Evolutionary conservation across 345 rosid genomes (phyloP), one percentile per base, ranked within the genome.

Genomic region (Gossypium turneri): DNA sequence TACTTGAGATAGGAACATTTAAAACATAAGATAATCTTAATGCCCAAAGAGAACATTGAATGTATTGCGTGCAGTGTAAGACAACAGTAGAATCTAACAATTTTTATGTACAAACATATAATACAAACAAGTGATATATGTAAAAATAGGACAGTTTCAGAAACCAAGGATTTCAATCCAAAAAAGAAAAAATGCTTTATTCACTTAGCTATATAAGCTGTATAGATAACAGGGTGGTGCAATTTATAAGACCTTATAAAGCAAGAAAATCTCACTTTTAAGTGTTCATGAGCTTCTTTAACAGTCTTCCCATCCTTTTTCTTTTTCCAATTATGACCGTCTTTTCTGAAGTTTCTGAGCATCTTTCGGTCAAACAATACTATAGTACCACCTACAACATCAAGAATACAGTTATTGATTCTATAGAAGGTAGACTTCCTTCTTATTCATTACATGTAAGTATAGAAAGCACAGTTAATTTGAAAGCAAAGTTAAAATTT

Each of bases 281-380:
- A 85, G 85, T 91, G 98, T 86, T 93, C 99, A 56, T 95, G 99
- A 82, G 99, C 99, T 83, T 95, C 99, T 84, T 93, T 95, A 72
- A 93, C 86, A 2, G 99, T 95, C 90, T 90, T 91, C 76, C 99
- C 99, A 78, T 95, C 99, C 34, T 90, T 91, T 81, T 95, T 95
- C 97, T 93, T 95, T 87, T 93, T 95, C 99, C 99, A 95, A 79
- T 86, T 95, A 83, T 93, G 97, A 77, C 99, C 98, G 85, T 95
- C 99, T 77, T 88, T 93, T 71, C 99, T 85, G 82, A 95, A 95
- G 86, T 95, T 93, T 84, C 99, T 90, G 72, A 95, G 89, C 97
- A 87, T 91, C 90, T 91, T 95, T 56, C 99, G 94, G 59, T 95
- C 98, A 76, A 91, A 93, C 71, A 95, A 85, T 62, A 87, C 80